phyloP scores from a whole-genome alignment of 352 stramenopile genomes.

The Blastocystis sp. region DNA sequence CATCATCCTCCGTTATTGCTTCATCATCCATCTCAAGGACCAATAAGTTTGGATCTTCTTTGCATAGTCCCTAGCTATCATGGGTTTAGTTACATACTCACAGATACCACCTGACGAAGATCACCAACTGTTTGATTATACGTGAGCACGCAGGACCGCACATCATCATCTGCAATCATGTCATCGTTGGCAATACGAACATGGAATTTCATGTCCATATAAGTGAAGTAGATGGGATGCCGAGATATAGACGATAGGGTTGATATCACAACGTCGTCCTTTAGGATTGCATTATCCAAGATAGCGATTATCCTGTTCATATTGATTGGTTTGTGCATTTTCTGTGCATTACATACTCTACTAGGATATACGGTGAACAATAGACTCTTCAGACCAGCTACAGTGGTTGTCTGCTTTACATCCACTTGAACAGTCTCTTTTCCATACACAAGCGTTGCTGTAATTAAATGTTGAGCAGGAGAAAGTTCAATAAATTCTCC shows the following conservation, averaged over 20 bases:
- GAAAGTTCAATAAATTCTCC: not conserved
- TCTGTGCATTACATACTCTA: not conserved
- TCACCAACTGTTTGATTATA: not conserved
- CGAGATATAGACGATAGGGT: not conserved
- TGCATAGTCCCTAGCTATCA: not conserved
- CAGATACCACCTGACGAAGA: not conserved
- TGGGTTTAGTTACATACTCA: not conserved
- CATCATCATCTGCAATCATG: not conserved
- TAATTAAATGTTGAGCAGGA: not conserved
- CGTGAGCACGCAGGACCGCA: not conserved
- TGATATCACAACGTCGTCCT: not conserved
- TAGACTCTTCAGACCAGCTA: slow-evolving; percentile 12
- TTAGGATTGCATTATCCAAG: not conserved
- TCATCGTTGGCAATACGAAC: not conserved
- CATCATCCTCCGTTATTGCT: not conserved
- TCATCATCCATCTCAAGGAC: not conserved
- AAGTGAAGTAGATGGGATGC: not conserved
- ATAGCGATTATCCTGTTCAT: not conserved
- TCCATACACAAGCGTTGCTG: not conserved
- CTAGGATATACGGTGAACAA: not conserved
- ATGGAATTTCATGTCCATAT: not conserved
- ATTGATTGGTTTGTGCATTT: not conserved
- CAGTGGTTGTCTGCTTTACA: slow-evolving; percentile 7
- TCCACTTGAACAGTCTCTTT: slow-evolving; percentile 5
- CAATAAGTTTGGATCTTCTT: slow-evolving; percentile 42